Base-by-base conservation (phyloP, 495 filamentous ascomycete species). In the Aspergillus cristatus region DNA sequence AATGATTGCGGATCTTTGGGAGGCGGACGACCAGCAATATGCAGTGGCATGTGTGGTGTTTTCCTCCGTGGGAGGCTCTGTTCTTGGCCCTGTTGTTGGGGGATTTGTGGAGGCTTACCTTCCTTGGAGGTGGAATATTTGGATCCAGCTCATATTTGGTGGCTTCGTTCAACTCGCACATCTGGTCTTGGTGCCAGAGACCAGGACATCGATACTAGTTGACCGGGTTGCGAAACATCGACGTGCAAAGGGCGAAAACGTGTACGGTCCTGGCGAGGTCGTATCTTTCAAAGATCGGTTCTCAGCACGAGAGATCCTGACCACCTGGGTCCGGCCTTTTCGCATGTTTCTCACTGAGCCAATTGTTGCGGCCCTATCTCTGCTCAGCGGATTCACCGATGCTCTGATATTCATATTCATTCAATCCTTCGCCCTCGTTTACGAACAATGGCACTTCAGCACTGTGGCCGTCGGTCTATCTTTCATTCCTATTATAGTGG, bases 341-440 rank as follows among this genome's bases (percentile, higher is more conserved):
- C 56, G 53, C 35, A 79, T 79, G 75, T 76, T 77, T 51, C 18
- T 76, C 14, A 74, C 68, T 11, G 75, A 79, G 51, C 75, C 75
- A 1, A 79, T 79, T 42, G 75, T 78, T 12, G 57, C 77, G 38
- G 60, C 57, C 14, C 60, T 77, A 6, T 78, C 75, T 16, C 52
- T 76, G 4, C 46, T 79, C n/a, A 72, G 68, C 41, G 75, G 75
- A 30, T 78, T 79, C 66, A 76, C 70, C 32, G 75, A 79, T 38
- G 73, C 73, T 17, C 57, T 79, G 33, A 75, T 79, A 47, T 82
- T 79, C 58, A 82, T 78, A 67, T 81, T 81, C 60, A 63, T 82
- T 26, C 72, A 81, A 43, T 76, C 71, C 11, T 76, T 77, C 43
- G 37, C 54, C 8, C 63, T 76, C 7, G 75, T 82, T 2, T 81